phyloP scores from a whole-genome alignment of 345 rosid genomes.

The Populus tremula region DNA sequence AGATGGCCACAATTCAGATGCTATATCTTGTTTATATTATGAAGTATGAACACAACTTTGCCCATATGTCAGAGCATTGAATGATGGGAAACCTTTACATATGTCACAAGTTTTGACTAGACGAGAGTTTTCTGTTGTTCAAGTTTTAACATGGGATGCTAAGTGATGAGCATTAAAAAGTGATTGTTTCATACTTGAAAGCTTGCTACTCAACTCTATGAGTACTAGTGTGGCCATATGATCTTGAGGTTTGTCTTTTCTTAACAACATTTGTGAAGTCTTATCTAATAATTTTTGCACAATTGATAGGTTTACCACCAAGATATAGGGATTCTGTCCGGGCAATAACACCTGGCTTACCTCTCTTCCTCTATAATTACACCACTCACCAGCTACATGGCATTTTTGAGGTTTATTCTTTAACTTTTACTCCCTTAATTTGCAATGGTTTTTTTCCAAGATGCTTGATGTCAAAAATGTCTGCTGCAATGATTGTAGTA shows the following conservation, averaged over 20 bases:
- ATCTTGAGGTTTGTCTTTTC: not conserved
- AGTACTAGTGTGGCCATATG: not conserved
- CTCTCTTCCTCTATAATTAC: slow-evolving; percentile 92
- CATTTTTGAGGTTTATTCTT: slow-evolving; percentile 79
- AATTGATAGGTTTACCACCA: slow-evolving; percentile 80
- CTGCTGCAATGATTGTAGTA: not conserved
- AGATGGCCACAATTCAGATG: not conserved
- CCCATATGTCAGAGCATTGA: not conserved
- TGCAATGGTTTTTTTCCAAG: not conserved
- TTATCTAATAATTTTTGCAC: slow-evolving; percentile 8
- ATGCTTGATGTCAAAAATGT: not conserved
- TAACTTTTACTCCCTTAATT: not conserved
- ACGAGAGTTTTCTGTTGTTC: not conserved
- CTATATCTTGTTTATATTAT: not conserved
- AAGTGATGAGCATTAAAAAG: not conserved
- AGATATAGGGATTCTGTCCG: slow-evolving; percentile 96
- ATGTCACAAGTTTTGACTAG: not conserved
- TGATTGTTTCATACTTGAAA: not conserved
- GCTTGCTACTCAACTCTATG: not conserved
- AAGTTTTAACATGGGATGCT: not conserved
- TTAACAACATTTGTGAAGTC: not conserved
- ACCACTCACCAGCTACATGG: slow-evolving; percentile 98
- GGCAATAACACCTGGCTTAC: slow-evolving; percentile 96
- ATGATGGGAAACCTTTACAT: not conserved
- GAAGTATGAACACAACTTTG: not conserved